These are phyloP conservation scores for Penicillium robsamsonii DNA, from an alignment of 495 filamentous ascomycete species.

Conservation along the genomic window DNA sequence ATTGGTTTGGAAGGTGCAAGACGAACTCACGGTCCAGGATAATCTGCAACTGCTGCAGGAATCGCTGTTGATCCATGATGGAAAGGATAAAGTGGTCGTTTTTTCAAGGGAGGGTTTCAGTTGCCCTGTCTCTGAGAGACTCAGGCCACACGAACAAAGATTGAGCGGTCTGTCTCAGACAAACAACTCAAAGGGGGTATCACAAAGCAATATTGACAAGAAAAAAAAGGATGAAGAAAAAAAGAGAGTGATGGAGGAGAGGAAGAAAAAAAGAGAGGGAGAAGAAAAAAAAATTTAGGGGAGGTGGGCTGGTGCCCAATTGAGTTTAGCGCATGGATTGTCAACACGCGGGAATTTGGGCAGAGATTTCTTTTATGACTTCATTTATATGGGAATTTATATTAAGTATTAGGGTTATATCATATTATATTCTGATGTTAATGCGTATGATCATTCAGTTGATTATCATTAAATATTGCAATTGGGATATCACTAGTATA, in stretches of 20 bases:
- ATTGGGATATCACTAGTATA: background rate
- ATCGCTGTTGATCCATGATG: slow-evolving; percentile 71
- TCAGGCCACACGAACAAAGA: slow-evolving; percentile 21
- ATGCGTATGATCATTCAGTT: background rate
- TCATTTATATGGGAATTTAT: background rate
- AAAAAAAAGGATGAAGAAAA: slow-evolving; percentile 21
- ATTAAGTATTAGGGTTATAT: background rate
- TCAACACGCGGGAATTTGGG: slow-evolving; percentile 10
- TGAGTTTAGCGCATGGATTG: slow-evolving; percentile 17
- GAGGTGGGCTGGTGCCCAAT: slow-evolving; percentile 19
- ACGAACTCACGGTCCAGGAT: slow-evolving; percentile 68
- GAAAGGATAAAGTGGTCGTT: slow-evolving; percentile 2
- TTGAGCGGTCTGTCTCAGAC: slow-evolving; percentile 38
- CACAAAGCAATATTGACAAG: slow-evolving; percentile 31
- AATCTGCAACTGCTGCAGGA: slow-evolving; percentile 71
- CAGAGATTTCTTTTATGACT: slow-evolving; percentile 1
- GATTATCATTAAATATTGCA: background rate
- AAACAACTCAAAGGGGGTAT: slow-evolving; percentile 42
- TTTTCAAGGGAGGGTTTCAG: background rate
- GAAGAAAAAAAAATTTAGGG: slow-evolving; percentile 25
- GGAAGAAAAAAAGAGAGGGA: slow-evolving; percentile 23
- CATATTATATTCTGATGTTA: background rate
- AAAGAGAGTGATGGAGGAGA: slow-evolving; percentile 21
- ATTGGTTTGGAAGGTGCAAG: background rate
- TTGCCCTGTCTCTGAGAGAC: slow-evolving; percentile 23